Base-by-base conservation (phyloP, 495 filamentous ascomycete genomes). In the Hypoxylon fuscum region DNA sequence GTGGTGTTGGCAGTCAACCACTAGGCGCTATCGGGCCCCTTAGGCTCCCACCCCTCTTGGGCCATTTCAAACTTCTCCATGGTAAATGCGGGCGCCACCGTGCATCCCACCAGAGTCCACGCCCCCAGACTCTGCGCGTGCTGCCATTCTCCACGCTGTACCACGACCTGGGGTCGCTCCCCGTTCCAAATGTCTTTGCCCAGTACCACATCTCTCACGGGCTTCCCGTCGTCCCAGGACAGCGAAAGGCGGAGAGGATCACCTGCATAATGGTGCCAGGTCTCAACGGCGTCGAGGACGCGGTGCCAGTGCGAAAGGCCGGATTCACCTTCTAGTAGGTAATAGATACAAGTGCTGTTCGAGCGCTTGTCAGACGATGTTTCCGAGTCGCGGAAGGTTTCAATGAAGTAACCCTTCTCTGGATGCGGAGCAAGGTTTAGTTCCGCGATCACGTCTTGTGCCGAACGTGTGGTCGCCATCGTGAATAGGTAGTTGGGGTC, bases 201-300 rank as follows among this genome's bases (percentile, higher is more conserved):
- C 5, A 81, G 74, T 12, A 63, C 64, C 3, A 64, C 53, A 12
- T 74, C 40, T 3, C 70, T 40, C 18, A 63, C 64, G 4, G 53
- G 40, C 0, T 42, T 42, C 1, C 76, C 74, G 31, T 82, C 68
- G 53, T 81, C 61, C 47, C 31, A 55, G 2, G 75, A 71, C 2
- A 81, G 74, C 5, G 70, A 70, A 0, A 80, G 66, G 6, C 55
- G 68, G 20, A 82, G 64, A 21, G 78, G 79, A 14, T 76, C 76
- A 9, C 79, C 79, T 46, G 78, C 76, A 41, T 81, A 81, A 65
- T 77, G 73, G 66, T 82, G 79, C 78, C 77, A 82, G 14, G 77
- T 54, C 58, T 82, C 78, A 40, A 68, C 72, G 15, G 75, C 72
- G 49, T 79, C 76, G 35, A 42, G 37, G n/a, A 82, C 72, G 52